Evolutionary conservation across 2,329 filamentous ascomycete species (phyloP), one percentile per base, ranked within the genome.

Genomic region (Sphaceloma murrayae): DNA sequence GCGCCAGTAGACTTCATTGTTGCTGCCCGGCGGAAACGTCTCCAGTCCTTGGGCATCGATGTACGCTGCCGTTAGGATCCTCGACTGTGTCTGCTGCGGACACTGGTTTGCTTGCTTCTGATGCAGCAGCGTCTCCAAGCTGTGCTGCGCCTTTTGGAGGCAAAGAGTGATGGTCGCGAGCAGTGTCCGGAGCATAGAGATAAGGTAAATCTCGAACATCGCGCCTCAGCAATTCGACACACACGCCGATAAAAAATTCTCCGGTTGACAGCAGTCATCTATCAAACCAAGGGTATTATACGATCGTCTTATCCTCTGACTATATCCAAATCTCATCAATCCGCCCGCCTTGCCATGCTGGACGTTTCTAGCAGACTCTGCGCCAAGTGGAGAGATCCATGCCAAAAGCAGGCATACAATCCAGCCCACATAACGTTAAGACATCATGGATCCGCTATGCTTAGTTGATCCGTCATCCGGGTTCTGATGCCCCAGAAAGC

Each of bases 1-100:
- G 43, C 62, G 61, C 66, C 65, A 67, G 4, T 57, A 57, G 1
- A 64, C 45, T 50, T 59, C 38, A 27, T 40, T 40, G 5, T 10
- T 11, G 9, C 22, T 40, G 4, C 36, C 36, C 7, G 36, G 36
- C 30, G 36, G 19, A 29, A 40, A 40, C 13, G 22, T 14, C 19
- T 40, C 36, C 22, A 40, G 24, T 6, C 22, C n/a, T 17, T 14
- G 22, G 16, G 36, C 22, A 9, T 30, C 36, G n/a, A 40, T 19
- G 17, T 27, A 19, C 9, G 16, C 16, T 8, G 36, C 36, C 16
- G 36, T 40, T 14, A 40, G 22, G 22, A 40, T 30, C 14, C 27
- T 14, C 11, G 36, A 26, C 16, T 16, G 14, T 10, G 30, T 26
- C n/a, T n/a, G n/a, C n/a, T n/a, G n/a, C 22, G 22, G 21, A 6